These are phyloP conservation scores for Tausonia pullulans DNA, from an alignment of 1,284 basidiomycete genomes.

Conservation along the genomic window DNA sequence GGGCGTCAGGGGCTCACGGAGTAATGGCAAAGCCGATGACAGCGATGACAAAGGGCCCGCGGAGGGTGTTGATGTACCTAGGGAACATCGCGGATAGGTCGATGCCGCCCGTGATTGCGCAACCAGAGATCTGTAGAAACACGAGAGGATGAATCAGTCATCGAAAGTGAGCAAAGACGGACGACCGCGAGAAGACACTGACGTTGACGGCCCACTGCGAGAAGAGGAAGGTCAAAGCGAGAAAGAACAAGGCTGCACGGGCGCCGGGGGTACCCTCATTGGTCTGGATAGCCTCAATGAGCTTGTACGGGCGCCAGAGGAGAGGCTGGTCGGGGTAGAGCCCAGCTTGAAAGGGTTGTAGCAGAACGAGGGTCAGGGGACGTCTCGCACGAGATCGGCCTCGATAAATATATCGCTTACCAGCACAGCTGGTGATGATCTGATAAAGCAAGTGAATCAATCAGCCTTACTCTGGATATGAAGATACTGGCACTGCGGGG, in stretches of 20 bases:
- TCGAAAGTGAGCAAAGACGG: not conserved
- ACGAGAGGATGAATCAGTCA: not conserved
- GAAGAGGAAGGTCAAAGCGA: constrained; percentile 30
- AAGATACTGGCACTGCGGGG: too few species aligned
- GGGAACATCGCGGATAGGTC: constrained; percentile 36
- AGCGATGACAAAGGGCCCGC: constrained; percentile 23
- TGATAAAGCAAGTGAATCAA: too few species aligned
- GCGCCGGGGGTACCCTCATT: constrained; percentile 26
- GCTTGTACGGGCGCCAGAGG: constrained; percentile 30
- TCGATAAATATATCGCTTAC: constrained; percentile 5
- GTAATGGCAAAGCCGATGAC: constrained; percentile 30
- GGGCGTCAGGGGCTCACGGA: constrained; percentile 20
- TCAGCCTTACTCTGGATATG: too few species aligned
- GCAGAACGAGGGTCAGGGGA: not conserved
- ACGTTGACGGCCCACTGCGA: constrained; percentile 36
- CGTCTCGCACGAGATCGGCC: not conserved
- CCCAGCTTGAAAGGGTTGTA: constrained; percentile 14
- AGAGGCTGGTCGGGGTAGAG: constrained; percentile 30
- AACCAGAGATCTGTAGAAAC: constrained; percentile 19
- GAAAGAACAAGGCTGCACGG: constrained; percentile 36
- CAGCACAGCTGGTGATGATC: constrained; percentile 30
- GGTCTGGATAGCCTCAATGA: constrained; percentile 28
- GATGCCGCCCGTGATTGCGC: constrained; percentile 33
- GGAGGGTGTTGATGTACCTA: constrained; percentile 35
- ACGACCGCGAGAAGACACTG: constrained; percentile 17